These are phyloP conservation scores for Penicillium brasilianum DNA, from an alignment of 2,329 filamentous ascomycete genomes.

Conservation along the genomic window DNA sequence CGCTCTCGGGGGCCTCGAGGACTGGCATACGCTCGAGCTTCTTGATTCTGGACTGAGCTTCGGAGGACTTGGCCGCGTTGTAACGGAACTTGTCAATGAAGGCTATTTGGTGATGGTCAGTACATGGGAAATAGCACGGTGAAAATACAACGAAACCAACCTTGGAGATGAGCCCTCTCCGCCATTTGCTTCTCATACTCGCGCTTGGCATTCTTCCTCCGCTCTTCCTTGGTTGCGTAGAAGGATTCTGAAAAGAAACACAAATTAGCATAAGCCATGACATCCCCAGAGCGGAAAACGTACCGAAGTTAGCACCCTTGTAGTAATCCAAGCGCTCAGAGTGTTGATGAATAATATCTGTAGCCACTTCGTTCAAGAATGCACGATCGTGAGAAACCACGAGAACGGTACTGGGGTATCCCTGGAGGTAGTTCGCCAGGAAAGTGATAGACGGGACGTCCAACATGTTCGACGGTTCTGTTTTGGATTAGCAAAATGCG, in stretches of 20 bases:
- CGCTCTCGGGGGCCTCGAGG: conserved; percentile 84
- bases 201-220: conserved; percentile 92
- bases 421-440: conserved; percentile 91
- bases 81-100: conserved; percentile 99
- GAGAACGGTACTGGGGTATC: conserved; percentile 90
- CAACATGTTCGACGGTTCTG: conserved; percentile 99
- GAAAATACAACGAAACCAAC: conserved; percentile 33
- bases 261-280: conserved; percentile 25
- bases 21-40: conserved; percentile 97
- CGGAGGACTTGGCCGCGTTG: conserved; percentile 97
- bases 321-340: conserved; percentile 98
- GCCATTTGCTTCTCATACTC: conserved; percentile 99
- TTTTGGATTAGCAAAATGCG: conserved; percentile 25
- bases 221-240: conserved; percentile 96
- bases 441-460: conserved; percentile 99
- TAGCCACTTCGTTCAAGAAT: conserved; percentile 98
- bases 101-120: conserved; percentile 48
- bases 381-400: conserved; percentile 99
- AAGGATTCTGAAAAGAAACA: conserved; percentile 68
- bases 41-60: conserved; percentile 98
- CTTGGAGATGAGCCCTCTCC: conserved; percentile 86
- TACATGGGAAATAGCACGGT: conserved; percentile 1
- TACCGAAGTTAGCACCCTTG: conserved; percentile 88
- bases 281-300: conserved; percentile 22
- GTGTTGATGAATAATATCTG: conserved; percentile 98